Percentiles rank a stretch among this genome's conserved stretches.
Conservation (phyloP, 768 basidiomycete genomes). For the Trametes elegans region DNA sequence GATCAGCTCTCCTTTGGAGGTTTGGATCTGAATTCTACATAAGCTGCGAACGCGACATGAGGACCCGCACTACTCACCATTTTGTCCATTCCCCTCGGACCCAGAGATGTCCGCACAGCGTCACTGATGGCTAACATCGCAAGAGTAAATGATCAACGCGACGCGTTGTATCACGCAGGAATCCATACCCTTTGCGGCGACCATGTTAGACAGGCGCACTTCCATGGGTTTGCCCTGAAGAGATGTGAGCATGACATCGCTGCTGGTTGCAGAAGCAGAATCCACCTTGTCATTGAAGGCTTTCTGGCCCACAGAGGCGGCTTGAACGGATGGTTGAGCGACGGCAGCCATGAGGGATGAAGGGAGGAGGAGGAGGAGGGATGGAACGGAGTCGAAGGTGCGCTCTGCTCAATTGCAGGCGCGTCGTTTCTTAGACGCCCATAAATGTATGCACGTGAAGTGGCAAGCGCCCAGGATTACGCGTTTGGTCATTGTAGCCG, state of each 20-base stretch:
- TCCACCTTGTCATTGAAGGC: slow-evolving; percentile 89
- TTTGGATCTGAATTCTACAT: slow-evolving; percentile 97
- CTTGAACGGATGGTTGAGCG: slow-evolving; percentile 12
- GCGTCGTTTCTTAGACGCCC: slow-evolving; percentile 11
- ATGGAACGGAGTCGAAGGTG: slow-evolving; percentile 6
- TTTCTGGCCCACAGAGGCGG: slow-evolving; percentile 23
- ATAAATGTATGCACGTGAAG: slow-evolving; percentile 7
- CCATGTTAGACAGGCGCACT: slow-evolving; percentile 94
- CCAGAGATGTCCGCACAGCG: slow-evolving; percentile 94
- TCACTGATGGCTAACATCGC: slow-evolving; percentile 80
- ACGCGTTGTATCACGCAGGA: not conserved
- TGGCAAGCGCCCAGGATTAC: slow-evolving; percentile 13
- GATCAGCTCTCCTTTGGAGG: slow-evolving; percentile 92
- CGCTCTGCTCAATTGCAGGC: not conserved
- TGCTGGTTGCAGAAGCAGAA: no score
- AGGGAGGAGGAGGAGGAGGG: slow-evolving; percentile 7
- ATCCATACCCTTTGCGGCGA: slow-evolving; percentile 88
- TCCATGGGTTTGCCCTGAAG: slow-evolving; percentile 99
- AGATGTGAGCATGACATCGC: no score
- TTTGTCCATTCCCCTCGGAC: slow-evolving; percentile 99
- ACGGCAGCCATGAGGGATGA: slow-evolving; percentile 27
- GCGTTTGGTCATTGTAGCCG: slow-evolving; percentile 15
- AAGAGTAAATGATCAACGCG: not conserved
- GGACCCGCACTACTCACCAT: no score
- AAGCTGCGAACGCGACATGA: no score